Percentiles rank a stretch among this genome's conserved stretches.
phyloP scores from a whole-genome alignment of 2,329 filamentous ascomycete species.

The Zymoseptoria ardabiliae region DNA sequence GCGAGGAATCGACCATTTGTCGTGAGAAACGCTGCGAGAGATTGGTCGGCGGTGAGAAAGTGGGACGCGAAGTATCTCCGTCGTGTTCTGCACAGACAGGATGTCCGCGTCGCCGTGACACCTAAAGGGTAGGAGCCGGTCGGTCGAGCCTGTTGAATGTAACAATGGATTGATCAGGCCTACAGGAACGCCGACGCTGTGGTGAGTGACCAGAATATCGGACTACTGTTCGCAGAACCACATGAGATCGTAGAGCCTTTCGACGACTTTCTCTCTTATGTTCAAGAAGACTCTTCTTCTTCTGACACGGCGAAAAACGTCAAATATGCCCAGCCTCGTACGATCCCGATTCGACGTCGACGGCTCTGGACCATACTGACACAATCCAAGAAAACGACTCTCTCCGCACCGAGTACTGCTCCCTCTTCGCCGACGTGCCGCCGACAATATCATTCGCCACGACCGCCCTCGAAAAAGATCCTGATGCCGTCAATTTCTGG shows the following conservation, averaged over 20 bases:
- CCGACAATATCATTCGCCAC: conserved; percentile 62
- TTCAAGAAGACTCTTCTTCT: conserved; percentile 41
- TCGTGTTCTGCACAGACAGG: conserved; percentile 45
- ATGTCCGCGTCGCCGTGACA: conserved; percentile 72
- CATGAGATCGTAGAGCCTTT: conserved; percentile 61
- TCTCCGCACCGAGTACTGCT: conserved; percentile 62
- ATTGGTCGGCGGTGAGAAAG: conserved; percentile 55
- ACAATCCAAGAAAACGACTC: conserved; percentile 64
- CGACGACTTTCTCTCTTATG: conserved; percentile 52
- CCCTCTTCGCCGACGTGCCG: conserved; percentile 57
- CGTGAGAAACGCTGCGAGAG: conserved; percentile 49
- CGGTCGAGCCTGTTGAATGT: background rate
- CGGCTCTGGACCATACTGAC: background rate
- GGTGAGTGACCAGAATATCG: conserved; percentile 53
- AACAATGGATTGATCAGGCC: conserved; percentile 22
- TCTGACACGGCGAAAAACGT: conserved; percentile 31
- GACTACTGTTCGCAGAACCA: conserved; percentile 58
- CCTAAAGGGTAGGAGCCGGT: conserved; percentile 51
- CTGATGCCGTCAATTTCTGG: conserved; percentile 79
- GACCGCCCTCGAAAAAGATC: conserved; percentile 57
- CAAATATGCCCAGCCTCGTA: conserved; percentile 69
- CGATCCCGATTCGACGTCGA: conserved; percentile 21
- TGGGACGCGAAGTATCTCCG: conserved; percentile 60
- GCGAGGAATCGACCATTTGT: conserved; percentile 69
- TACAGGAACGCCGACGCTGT: conserved; percentile 53